Evolutionary conservation across 2,329 filamentous ascomycete genomes (phyloP).

Genomic region (Botrytis squamosa): DNA sequence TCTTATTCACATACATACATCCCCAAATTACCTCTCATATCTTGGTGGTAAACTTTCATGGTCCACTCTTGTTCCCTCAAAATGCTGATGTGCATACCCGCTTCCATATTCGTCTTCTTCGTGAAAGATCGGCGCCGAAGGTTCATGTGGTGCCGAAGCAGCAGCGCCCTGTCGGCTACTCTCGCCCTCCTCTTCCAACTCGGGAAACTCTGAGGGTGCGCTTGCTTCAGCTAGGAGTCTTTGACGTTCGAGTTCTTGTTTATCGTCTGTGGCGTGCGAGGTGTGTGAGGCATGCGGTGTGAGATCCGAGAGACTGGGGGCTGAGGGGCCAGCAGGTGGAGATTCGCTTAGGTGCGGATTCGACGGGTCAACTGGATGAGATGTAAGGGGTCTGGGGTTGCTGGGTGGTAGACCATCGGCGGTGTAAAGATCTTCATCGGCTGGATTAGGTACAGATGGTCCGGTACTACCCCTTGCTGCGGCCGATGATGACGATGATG

Average conservation of each 20-base stretch:
- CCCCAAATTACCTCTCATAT: conserved; percentile 33
- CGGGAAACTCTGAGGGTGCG: conserved; percentile 52
- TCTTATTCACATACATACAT: neutral
- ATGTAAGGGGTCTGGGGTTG: conserved; percentile 22
- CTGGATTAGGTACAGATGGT: conserved; percentile 43
- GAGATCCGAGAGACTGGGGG: conserved; percentile 32
- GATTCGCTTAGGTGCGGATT: neutral
- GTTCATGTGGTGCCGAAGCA: conserved; percentile 38
- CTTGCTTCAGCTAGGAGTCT: conserved; percentile 53
- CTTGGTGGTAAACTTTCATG: conserved; percentile 35
- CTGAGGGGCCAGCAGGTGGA: conserved; percentile 28
- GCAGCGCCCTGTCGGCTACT: conserved; percentile 24
- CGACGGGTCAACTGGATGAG: conserved; percentile 21
- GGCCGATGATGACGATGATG: conserved; percentile 41
- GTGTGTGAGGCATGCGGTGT: conserved; percentile 26
- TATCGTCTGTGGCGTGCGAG: conserved; percentile 57
- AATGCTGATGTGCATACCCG: conserved; percentile 27
- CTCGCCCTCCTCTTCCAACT: conserved; percentile 44
- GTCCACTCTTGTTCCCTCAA: conserved; percentile 20
- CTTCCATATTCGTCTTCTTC: conserved; percentile 53
- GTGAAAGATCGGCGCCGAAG: conserved; percentile 58
- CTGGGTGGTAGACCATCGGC: conserved; percentile 43
- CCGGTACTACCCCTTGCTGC: conserved; percentile 37
- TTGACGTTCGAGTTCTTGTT: conserved; percentile 63
- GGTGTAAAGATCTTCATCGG: conserved; percentile 51